A percentile compares a stretch with the other conserved stretches of the same genome.
phyloP scores from a whole-genome alignment of 441 rosid genomes.

The Jatropha podagrica region DNA sequence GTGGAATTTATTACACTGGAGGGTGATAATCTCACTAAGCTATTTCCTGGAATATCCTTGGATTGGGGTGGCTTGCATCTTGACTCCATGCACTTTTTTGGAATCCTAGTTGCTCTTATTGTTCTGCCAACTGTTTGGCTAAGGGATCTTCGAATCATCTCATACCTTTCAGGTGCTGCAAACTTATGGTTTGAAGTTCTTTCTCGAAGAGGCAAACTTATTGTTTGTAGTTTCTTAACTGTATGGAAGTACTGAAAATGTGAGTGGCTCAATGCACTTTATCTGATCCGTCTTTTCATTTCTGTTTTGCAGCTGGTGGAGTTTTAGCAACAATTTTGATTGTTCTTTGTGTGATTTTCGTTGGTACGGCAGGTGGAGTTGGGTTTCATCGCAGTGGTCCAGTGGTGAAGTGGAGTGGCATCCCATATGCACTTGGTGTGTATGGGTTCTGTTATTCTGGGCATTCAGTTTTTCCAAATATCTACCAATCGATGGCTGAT shows the following conservation, averaged over 20 bases:
- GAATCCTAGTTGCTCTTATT: slow-evolving; percentile 62
- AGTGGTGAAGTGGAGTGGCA: slow-evolving; percentile 67
- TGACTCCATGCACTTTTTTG: slow-evolving; percentile 74
- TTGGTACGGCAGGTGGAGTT: slow-evolving; percentile 56
- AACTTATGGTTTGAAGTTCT: slow-evolving; percentile 15
- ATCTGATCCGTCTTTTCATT: slow-evolving; percentile 10
- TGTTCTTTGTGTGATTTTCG: slow-evolving; percentile 50
- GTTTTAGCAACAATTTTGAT: slow-evolving; percentile 67
- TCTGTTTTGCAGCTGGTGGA: slow-evolving; percentile 65
- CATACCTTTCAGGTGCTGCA: slow-evolving; percentile 74
- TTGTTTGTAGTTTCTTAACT: neutral
- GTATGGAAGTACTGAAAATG: neutral
- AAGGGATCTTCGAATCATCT: slow-evolving; percentile 72
- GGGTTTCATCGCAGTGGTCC: slow-evolving; percentile 74
- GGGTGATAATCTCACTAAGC: slow-evolving; percentile 80
- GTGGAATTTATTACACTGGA: slow-evolving; percentile 82
- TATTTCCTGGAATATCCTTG: slow-evolving; percentile 75
- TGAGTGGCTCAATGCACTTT: neutral
- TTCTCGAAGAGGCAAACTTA: slow-evolving; percentile 8
- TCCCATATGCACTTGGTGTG: slow-evolving; percentile 84
- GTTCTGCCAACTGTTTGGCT: slow-evolving; percentile 87
- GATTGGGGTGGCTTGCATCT: slow-evolving; percentile 51
- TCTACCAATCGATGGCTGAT: slow-evolving; percentile 95
- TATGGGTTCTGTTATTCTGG: slow-evolving; percentile 79
- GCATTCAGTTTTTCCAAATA: slow-evolving; percentile 89